A percentile compares a stretch with the other conserved stretches of the same genome.
Conservation (phyloP, 2,329 filamentous ascomycete genomes). For the Pseudocercospora cruenta region DNA sequence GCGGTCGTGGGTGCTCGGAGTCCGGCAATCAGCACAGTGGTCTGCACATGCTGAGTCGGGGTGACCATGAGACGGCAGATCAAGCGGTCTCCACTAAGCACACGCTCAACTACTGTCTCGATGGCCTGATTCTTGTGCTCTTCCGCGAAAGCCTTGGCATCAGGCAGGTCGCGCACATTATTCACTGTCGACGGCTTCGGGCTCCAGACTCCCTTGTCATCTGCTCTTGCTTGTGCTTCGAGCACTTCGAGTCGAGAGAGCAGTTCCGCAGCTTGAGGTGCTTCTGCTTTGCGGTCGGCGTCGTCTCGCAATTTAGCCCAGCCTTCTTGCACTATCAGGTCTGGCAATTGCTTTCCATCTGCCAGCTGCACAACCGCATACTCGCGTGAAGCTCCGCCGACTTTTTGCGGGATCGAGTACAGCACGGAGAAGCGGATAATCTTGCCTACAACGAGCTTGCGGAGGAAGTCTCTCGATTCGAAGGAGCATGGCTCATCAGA, state of each 20-base stretch:
- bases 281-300: slow-evolving; percentile 86
- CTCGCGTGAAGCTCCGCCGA: slow-evolving; percentile 68
- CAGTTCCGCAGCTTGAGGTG: slow-evolving; percentile 69
- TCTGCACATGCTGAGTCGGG: slow-evolving; percentile 83
- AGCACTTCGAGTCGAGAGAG: slow-evolving; percentile 77
- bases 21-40: slow-evolving; percentile 85
- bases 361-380: slow-evolving; percentile 81
- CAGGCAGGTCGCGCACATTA: slow-evolving; percentile 77
- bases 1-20: slow-evolving; percentile 89
- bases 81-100: slow-evolving; percentile 87
- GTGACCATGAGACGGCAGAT: slow-evolving; percentile 80
- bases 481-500: slow-evolving; percentile 74
- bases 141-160: slow-evolving; percentile 74
- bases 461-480: slow-evolving; percentile 90
- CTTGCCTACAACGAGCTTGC: slow-evolving; percentile 82
- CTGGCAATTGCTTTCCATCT: slow-evolving; percentile 76
- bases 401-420: slow-evolving; percentile 77
- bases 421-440: slow-evolving; percentile 80
- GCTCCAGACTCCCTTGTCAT: slow-evolving; percentile 81
- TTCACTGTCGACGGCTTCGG: slow-evolving; percentile 69
- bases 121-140: slow-evolving; percentile 84
- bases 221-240: slow-evolving; percentile 76
- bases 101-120: slow-evolving; percentile 80
- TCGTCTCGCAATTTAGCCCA: slow-evolving; percentile 95
- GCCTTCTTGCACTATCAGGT: slow-evolving; percentile 81